Conservation (phyloP, 2,329 filamentous ascomycete species). For the Coniochaeta sp. region DNA sequence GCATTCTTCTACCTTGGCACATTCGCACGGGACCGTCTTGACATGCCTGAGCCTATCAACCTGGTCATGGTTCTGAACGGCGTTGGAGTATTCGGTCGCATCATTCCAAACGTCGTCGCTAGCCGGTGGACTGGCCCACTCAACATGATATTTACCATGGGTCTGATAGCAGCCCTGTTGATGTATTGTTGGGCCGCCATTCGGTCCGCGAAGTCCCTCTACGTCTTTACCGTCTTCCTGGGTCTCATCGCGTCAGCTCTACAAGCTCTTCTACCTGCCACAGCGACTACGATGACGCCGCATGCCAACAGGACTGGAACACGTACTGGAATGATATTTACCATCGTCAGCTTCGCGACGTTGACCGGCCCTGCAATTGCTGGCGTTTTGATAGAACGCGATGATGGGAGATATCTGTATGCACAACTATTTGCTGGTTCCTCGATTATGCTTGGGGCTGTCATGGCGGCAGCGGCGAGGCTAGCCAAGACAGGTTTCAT, state of each 20-base stretch:
- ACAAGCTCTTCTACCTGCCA: conserved; percentile 43
- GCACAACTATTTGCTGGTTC: neutral
- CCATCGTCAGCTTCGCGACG: conserved; percentile 19
- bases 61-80: conserved; percentile 28
- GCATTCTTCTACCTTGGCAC: conserved; percentile 15
- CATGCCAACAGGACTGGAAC: conserved; percentile 23
- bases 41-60: conserved; percentile 16
- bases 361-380: conserved; percentile 20
- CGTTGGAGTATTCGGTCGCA: conserved; percentile 21
- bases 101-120: conserved; percentile 12
- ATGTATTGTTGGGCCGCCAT: neutral
- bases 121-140: neutral
- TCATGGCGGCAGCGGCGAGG: neutral
- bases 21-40: conserved; percentile 18
- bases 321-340: conserved; percentile 27
- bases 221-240: conserved; percentile 27
- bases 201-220: neutral
- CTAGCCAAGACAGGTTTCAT: neutral
- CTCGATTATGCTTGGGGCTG: neutral
- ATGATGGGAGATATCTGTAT: neutral
- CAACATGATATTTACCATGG: neutral
- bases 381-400: neutral
- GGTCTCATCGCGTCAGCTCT: conserved; percentile 42
- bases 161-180: neutral
- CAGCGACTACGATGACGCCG: conserved; percentile 31